Conservation (phyloP, 2,329 filamentous ascomycete genomes). For the Exutisphaerella laricina region DNA sequence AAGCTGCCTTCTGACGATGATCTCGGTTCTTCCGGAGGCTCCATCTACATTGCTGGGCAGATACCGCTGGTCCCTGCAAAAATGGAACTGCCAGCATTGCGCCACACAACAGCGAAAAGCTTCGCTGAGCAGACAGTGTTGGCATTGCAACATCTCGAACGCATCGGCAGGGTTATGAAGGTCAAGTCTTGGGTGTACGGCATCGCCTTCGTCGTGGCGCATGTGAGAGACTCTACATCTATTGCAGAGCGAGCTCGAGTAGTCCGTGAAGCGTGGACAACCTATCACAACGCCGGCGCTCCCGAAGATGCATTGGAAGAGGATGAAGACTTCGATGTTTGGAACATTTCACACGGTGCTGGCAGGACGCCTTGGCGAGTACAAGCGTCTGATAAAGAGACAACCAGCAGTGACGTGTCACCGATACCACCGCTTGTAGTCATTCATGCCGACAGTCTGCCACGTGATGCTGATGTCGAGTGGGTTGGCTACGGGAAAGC, state of each 20-base stretch:
- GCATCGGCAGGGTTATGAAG: constrained; percentile 66
- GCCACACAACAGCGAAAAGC: neutral
- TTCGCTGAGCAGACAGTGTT: constrained; percentile 57
- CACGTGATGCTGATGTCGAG: constrained; percentile 68
- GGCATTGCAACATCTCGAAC: constrained; percentile 82
- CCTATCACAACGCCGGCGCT: constrained; percentile 31
- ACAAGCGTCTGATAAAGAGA: constrained; percentile 30
- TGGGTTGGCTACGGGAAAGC: constrained; percentile 50
- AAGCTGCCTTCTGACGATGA: constrained; percentile 39
- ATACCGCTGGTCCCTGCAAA: constrained; percentile 78
- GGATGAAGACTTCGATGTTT: constrained; percentile 55
- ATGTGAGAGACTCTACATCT: constrained; percentile 33
- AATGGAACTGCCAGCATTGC: constrained; percentile 55
- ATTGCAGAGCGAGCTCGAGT: constrained; percentile 7
- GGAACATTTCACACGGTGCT: constrained; percentile 54
- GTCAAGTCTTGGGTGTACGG: constrained; percentile 70
- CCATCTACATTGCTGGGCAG: constrained; percentile 76
- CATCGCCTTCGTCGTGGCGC: constrained; percentile 63
- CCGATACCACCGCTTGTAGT: constrained; percentile 56
- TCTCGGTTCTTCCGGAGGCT: constrained; percentile 13
- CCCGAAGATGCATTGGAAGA: constrained; percentile 54
- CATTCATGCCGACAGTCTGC: constrained; percentile 70
- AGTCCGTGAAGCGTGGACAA: constrained; percentile 41
- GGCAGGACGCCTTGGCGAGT: constrained; percentile 22
- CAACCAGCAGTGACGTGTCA: constrained; percentile 25